These are phyloP conservation scores for Nosema bombycis DNA, from an alignment of 371 early-diverging fungal genomes.

Conservation along the genomic window DNA sequence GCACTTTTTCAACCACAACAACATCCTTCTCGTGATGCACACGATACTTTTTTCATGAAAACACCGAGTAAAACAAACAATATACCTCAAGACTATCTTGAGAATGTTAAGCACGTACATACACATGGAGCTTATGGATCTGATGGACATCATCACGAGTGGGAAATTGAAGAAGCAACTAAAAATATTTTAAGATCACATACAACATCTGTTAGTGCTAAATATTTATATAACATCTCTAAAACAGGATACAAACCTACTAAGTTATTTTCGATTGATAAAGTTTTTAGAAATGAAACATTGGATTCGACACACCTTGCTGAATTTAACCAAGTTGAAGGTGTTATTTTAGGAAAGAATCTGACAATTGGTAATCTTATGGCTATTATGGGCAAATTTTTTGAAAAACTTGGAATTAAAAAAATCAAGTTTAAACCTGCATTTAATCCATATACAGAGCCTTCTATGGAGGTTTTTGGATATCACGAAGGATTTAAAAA, in stretches of 20 bases:
- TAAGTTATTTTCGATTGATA: constrained; percentile 97
- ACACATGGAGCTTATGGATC: constrained; percentile 89
- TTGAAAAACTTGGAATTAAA: constrained; percentile 85
- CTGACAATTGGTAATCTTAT: constrained; percentile 90
- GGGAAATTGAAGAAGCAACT: constrained; percentile 85
- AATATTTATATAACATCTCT: constrained; percentile 84
- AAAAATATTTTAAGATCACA: constrained; percentile 93
- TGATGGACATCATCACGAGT: constrained; percentile 80
- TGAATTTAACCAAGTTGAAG: constrained; percentile 99
- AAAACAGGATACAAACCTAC: constrained; percentile 73
- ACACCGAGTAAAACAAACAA: constrained; percentile 67
- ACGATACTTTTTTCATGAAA: constrained; percentile 95
- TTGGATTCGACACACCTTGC: constrained; percentile 98
- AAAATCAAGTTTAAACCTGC: constrained; percentile 98
- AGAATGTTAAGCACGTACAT: constrained; percentile 82
- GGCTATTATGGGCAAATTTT: constrained; percentile 89
- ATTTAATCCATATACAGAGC: constrained; percentile 99
- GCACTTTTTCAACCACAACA: constrained; percentile 98
- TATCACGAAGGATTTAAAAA: constrained; percentile 83
- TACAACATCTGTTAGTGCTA: constrained; percentile 87
- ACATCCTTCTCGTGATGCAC: constrained; percentile 94
- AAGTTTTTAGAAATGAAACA: constrained; percentile 96
- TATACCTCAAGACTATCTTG: constrained; percentile 77
- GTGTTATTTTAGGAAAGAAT: constrained; percentile 88
- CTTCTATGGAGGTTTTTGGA: constrained; percentile 97